Percentiles rank a stretch among this genome's conserved stretches.
Evolutionary conservation across 129 eudicot genomes (phyloP).

Genomic region (Tagetes erecta): DNA sequence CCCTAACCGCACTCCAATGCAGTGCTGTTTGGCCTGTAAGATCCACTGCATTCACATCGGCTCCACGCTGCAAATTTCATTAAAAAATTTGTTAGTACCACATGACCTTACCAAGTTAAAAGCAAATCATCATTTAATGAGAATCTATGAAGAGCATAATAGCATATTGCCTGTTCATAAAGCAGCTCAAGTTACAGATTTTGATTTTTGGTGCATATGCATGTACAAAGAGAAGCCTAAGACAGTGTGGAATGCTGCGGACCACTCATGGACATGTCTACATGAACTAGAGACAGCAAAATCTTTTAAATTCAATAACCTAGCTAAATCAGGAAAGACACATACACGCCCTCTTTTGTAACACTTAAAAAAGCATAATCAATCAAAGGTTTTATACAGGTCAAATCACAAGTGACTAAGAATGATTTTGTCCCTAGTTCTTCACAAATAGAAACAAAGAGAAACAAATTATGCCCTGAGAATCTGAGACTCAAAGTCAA

Average conservation of each 20-base stretch:
- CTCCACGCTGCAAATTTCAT: conserved; percentile 73
- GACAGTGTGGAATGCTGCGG: not conserved
- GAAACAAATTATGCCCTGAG: not conserved
- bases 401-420: not conserved
- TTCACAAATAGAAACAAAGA: not conserved
- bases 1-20: conserved; percentile 99
- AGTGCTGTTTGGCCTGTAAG: conserved; percentile 95
- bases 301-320: not conserved
- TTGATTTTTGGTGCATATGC: not conserved
- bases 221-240: not conserved
- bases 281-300: not conserved
- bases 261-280: not conserved
- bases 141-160: conserved; percentile 22
- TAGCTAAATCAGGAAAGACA: not conserved
- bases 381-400: not conserved
- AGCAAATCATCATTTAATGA: not conserved
- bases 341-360: not conserved
- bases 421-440: not conserved
- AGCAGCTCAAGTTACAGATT: not conserved
- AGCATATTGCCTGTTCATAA: conserved; percentile 15
- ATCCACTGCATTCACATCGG: conserved; percentile 89
- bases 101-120: not conserved
- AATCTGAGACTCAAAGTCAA: not conserved
- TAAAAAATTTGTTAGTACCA: conserved; percentile 5
- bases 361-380: not conserved